phyloP scores from a whole-genome alignment of 129 eudicot genomes.

The Glebionis coronaria region DNA sequence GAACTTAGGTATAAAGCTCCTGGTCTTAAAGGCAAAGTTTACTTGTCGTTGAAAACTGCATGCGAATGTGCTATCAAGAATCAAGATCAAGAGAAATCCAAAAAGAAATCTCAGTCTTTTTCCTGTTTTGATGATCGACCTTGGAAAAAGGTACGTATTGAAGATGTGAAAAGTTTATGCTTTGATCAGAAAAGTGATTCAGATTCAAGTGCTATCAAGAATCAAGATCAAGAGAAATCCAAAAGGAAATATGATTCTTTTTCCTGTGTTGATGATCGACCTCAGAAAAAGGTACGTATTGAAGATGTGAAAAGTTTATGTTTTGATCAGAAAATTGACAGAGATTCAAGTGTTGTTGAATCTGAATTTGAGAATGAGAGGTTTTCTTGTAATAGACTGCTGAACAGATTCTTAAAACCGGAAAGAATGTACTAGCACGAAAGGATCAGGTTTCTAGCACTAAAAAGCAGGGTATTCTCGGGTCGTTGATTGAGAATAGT shows the following conservation, averaged over 20 bases:
- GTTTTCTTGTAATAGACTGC: background rate
- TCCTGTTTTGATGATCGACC: too few relatives aligned
- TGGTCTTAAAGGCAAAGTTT: too few relatives aligned
- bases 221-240: too few relatives aligned
- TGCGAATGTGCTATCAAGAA: background rate
- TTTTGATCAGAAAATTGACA: too few relatives aligned
- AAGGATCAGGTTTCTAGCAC: constrained; percentile 15
- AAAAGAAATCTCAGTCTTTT: too few relatives aligned
- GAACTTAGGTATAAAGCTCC: too few relatives aligned
- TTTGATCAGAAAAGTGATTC: too few relatives aligned
- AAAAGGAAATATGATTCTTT: background rate
- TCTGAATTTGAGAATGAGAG: background rate
- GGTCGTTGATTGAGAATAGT: constrained; percentile 45
- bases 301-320: too few relatives aligned
- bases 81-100: background rate
- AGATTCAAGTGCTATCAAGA: background rate
- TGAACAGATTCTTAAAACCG: background rate
- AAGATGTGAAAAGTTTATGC: too few relatives aligned
- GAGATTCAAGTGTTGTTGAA: background rate
- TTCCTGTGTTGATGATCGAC: background rate
- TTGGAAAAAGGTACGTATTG: too few relatives aligned
- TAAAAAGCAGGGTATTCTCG: constrained; percentile 26
- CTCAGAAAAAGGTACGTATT: too few relatives aligned
- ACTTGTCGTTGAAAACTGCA: too few relatives aligned
- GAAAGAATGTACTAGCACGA: background rate